Evolutionary conservation across 2,329 filamentous ascomycete genomes (phyloP).

Genomic region (Botrytis galanthina): DNA sequence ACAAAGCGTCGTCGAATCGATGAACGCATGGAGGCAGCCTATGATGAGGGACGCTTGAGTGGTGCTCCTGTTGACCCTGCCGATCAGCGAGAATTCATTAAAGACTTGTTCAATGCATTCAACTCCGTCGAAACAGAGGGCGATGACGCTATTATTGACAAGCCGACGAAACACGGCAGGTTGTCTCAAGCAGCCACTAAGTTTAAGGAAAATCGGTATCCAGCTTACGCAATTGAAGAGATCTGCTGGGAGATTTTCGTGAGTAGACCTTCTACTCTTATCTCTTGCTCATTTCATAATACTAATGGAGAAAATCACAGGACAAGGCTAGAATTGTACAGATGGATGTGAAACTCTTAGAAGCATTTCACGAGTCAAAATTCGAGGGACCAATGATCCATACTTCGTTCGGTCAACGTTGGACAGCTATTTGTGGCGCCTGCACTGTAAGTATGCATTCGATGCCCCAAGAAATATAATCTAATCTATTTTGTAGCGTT

Average conservation of each 20-base stretch:
- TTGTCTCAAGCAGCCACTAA: constrained; percentile 26
- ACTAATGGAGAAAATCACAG: constrained; percentile 11
- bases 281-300: not conserved
- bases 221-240: constrained; percentile 21
- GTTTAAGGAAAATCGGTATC: constrained; percentile 23
- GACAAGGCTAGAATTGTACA: constrained; percentile 16
- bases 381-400: constrained; percentile 14
- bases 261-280: not conserved
- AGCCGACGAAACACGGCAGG: constrained; percentile 25
- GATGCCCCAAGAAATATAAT: not conserved
- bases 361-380: constrained; percentile 22
- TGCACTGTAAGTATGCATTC: constrained; percentile 22
- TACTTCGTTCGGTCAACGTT: constrained; percentile 22
- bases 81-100: constrained; percentile 14
- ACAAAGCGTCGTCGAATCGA: not conserved
- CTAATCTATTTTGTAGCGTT: not conserved
- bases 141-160: constrained; percentile 25
- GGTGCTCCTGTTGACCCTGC: not conserved
- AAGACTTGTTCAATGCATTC: constrained; percentile 25
- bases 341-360: constrained; percentile 22
- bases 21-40: not conserved
- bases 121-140: constrained; percentile 16
- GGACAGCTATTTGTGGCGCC: constrained; percentile 21
- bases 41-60: not conserved
- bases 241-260: constrained; percentile 30